Evolutionary conservation across 2,329 filamentous ascomycete genomes (phyloP), one percentile per base, ranked within the genome.

Genomic region (Coniochaeta ligniaria): DNA sequence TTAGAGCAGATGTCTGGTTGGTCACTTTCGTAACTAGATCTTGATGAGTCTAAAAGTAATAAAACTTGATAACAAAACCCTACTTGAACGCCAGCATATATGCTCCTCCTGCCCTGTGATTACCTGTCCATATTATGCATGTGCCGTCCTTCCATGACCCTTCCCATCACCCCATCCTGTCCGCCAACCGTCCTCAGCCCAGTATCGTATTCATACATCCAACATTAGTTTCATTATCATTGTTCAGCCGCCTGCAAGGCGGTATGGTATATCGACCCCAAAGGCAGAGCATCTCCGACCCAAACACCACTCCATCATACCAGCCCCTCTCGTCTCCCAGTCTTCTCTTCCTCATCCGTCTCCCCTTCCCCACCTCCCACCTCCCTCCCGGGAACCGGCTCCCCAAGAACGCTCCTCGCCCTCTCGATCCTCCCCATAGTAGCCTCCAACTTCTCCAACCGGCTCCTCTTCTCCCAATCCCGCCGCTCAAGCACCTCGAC

Each of bases 391-490:
- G 54, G 54, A 9, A 47, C 52, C 62, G 63, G 61, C 59, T 75
- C 74, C 20, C 73, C 76, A 62, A 92, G 69, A 69, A 93, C 69
- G 3, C 78, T 78, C 70, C 86, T 83, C 5, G 90, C 88, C 64
- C 87, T 80, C 70, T 92, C 88, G 66, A 94, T 89, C 67, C 89
- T 79, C 56, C 75, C 80, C 69, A 93, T 81, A 20, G 89, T 89
- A 38, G 82, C 79, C 76, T 95, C 91, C 59, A 95, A 70, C 68
- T 83, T 78, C 62, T 91, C 90, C 64, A 95, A 70, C 58, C 91
- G 76, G 61, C 78, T 50, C 67, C 81, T 79, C 78, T 92, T 91
- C 65, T 92, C 89, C 56, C 71, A 74, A 62, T 94, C 91, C 62
- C 90, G 78, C 67, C 80, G 76, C 75, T 93, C 90, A 24, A 95